Percentiles rank a stretch among this genome's conserved stretches.
Evolutionary conservation across 495 filamentous ascomycete genomes (phyloP).

Genomic region (Aspergillus egyptiacus): DNA sequence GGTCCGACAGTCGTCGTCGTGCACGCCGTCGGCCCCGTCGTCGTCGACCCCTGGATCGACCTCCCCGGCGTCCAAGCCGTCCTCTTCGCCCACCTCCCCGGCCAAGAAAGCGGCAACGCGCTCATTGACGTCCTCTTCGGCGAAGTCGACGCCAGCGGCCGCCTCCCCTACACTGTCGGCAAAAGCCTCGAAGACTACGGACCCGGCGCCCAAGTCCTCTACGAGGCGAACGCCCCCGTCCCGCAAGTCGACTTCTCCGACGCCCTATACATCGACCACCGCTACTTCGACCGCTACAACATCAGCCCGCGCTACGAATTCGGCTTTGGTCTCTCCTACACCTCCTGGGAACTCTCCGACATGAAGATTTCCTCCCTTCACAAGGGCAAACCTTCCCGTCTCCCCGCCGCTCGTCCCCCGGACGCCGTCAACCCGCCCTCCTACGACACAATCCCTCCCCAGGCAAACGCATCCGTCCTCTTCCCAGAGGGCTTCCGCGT

Average conservation of each 20-base stretch:
- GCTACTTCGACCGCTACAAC: slow-evolving; percentile 76
- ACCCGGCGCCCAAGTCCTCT: slow-evolving; percentile 66
- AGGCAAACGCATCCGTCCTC: slow-evolving; percentile 42
- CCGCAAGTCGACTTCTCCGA: slow-evolving; percentile 85
- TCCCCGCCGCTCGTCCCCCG: slow-evolving; percentile 55
- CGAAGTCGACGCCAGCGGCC: slow-evolving; percentile 76
- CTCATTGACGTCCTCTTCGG: slow-evolving; percentile 82
- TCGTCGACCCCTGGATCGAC: slow-evolving; percentile 81
- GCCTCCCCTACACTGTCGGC: slow-evolving; percentile 85
- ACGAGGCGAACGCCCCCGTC: slow-evolving; percentile 60
- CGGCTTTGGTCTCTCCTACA: slow-evolving; percentile 71
- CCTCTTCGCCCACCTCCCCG: slow-evolving; percentile 80
- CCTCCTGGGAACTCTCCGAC: slow-evolving; percentile 65
- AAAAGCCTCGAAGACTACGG: slow-evolving; percentile 79
- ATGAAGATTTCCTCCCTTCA: slow-evolving; percentile 49
- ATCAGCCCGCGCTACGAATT: slow-evolving; percentile 64
- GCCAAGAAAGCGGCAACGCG: slow-evolving; percentile 84
- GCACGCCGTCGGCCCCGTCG: slow-evolving; percentile 85
- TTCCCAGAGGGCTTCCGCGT: slow-evolving; percentile 64
- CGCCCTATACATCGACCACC: slow-evolving; percentile 83
- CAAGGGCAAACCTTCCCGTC: slow-evolving; percentile 42
- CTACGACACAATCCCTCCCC: slow-evolving; percentile 53
- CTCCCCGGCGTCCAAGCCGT: slow-evolving; percentile 73
- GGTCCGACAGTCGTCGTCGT: slow-evolving; percentile 75
- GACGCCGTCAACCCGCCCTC: slow-evolving; percentile 53